Conservation (phyloP, 2,329 filamentous ascomycete genomes). For the Trichoderma arundinaceum region DNA sequence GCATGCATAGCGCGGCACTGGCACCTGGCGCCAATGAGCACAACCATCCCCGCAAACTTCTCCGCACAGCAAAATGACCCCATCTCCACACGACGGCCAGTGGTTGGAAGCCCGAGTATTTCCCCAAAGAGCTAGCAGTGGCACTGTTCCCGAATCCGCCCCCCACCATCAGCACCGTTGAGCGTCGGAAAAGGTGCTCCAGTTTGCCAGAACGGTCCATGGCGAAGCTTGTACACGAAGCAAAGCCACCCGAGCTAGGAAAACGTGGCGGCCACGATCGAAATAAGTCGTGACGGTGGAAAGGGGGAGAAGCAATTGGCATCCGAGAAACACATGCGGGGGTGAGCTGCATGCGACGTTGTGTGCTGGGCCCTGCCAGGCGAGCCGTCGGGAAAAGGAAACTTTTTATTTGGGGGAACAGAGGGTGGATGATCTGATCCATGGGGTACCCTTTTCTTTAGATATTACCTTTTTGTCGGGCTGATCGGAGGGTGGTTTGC, state of each 20-base stretch:
- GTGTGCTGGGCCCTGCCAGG: neutral
- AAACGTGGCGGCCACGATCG: slow-evolving; percentile 25
- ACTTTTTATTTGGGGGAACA: neutral
- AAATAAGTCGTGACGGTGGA: neutral
- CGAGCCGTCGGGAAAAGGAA: slow-evolving; percentile 27
- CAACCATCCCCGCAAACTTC: slow-evolving; percentile 17
- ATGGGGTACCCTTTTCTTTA: neutral
- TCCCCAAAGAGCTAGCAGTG: slow-evolving; percentile 21
- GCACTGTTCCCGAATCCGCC: slow-evolving; percentile 42
- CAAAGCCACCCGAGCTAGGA: neutral
- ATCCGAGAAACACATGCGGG: slow-evolving; percentile 14
- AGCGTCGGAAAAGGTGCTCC: slow-evolving; percentile 13
- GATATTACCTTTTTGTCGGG: neutral
- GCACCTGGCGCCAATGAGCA: neutral
- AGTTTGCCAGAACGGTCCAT: neutral
- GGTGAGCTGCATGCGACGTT: slow-evolving; percentile 17
- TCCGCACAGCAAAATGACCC: slow-evolving; percentile 10
- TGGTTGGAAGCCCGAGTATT: slow-evolving; percentile 22
- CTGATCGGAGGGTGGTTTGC: neutral
- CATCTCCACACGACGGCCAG: neutral
- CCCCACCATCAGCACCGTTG: slow-evolving; percentile 45
- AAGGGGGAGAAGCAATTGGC: neutral
- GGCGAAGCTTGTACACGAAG: neutral
- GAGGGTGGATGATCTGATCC: neutral
- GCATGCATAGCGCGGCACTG: slow-evolving; percentile 1